Evolutionary conservation across 768 basidiomycete species (phyloP), one percentile per base, ranked within the genome.

Genomic region (Auricularia heimuer): DNA sequence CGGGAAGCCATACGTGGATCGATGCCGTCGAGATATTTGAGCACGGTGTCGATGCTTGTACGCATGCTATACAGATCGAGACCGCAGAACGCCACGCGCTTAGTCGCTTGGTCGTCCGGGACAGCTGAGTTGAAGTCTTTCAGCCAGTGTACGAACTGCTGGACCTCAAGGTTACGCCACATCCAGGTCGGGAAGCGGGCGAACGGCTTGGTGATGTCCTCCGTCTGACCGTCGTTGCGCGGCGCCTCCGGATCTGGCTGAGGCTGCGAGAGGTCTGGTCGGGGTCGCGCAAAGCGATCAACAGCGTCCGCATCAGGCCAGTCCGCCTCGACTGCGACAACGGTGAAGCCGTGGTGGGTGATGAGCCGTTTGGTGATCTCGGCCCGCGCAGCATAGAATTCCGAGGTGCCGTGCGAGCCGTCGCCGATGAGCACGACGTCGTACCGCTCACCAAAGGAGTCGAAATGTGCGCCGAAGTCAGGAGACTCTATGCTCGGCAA

Each of bases 291-390:
- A 12, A 51, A 71, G 68, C 69, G 68, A 66, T 74, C 70, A 64
- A 73, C 70, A n/a, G 67, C 68, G 63, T 70, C 68, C 10, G 72
- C 73, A 65, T 75, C 74, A n/a, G 74, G 73, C 72, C 72, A 75
- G 67, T 74, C 73, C 44, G 73, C 73, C 65, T 74, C 73, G 16
- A 71, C 67, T 18, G 72, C 71, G 10, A 72, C 67, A 18, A 70
- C 69, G 12, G 69, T 71, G 66, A 74, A 75, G 51, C 70, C 71
- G 64, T 72, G 71, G 60, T 73, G 69, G 63, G 70, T 69, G 66
- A 73, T 71, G 45, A 74, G 67, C 12, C 69, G 70, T 58, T 72
- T 69, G 29, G 71, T 74, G 54, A 73, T 67, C 61, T 70, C 71
- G 36, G 72, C 74, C 10, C 73, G 71, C 62, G 73, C 69, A 21